phyloP scores from a whole-genome alignment of 306 rosid genomes.

The Castanea sativa region DNA sequence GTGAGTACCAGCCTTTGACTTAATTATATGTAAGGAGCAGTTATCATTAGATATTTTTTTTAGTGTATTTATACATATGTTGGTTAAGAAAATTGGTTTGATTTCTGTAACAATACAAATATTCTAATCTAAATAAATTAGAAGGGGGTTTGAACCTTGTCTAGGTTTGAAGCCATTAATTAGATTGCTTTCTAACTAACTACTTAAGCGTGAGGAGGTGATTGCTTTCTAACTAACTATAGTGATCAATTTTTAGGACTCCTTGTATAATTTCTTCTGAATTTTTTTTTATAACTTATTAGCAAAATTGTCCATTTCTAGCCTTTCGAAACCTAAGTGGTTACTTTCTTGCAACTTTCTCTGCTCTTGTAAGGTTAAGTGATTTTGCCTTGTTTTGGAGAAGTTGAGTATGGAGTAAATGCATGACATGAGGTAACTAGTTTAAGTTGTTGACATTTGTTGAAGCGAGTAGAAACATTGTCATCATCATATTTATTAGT shows the following conservation, averaged over 20 bases:
- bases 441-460: not conserved
- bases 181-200: not conserved
- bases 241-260: not conserved
- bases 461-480: not conserved
- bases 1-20: conserved; percentile 40
- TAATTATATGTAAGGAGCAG: conserved; percentile 6
- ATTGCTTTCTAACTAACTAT: not conserved
- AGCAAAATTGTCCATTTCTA: not conserved
- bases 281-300: not conserved
- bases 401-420: not conserved
- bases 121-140: too few relatives aligned
- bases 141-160: too few relatives aligned
- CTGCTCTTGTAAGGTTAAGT: not conserved
- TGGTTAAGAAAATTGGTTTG: not conserved
- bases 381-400: not conserved
- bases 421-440: not conserved
- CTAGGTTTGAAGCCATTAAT: not conserved
- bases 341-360: not conserved
- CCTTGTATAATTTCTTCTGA: not conserved
- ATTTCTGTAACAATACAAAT: too few relatives aligned
- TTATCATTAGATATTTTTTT: not conserved
- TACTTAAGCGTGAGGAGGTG: not conserved
- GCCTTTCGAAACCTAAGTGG: not conserved
- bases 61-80: not conserved
- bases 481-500: not conserved